A percentile compares a stretch with the other conserved stretches of the same genome.
phyloP scores from a whole-genome alignment of 805 yeast genomes.

The Brettanomyces anomalus region DNA sequence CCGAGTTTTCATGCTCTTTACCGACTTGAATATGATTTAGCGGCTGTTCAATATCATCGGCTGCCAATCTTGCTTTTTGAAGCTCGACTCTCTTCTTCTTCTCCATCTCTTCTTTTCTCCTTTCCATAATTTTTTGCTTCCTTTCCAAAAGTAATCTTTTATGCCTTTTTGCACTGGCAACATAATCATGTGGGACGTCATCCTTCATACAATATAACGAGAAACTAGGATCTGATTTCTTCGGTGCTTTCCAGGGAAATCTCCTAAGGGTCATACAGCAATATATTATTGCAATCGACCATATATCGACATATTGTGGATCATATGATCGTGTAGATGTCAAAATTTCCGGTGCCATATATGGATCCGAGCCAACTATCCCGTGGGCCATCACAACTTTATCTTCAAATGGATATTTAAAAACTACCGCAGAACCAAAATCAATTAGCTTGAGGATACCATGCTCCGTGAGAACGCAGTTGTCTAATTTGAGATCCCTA shows the following conservation, averaged over 20 bases:
- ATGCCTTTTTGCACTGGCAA: constrained; percentile 63
- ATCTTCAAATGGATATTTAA: constrained; percentile 65
- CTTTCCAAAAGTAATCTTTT: constrained; percentile 52
- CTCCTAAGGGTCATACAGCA: constrained; percentile 82
- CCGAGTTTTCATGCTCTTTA: constrained; percentile 11
- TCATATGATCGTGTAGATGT: constrained; percentile 47
- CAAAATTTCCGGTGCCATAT: constrained; percentile 76
- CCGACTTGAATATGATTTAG: constrained; percentile 1
- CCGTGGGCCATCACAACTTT: constrained; percentile 58
- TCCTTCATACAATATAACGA: constrained; percentile 56
- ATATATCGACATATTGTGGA: constrained; percentile 71
- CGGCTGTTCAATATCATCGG: constrained; percentile 1
- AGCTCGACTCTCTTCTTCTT: constrained; percentile 4
- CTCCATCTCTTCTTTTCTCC: constrained; percentile 17
- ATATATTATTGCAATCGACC: constrained; percentile 79
- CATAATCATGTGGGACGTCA: constrained; percentile 71
- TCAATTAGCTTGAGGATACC: constrained; percentile 76
- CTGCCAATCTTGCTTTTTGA: constrained; percentile 9
- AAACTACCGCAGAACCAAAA: constrained; percentile 79
- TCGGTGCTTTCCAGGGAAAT: constrained; percentile 85
- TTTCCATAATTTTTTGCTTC: constrained; percentile 35
- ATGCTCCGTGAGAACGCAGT: constrained; percentile 66
- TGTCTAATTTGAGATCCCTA: constrained; percentile 74
- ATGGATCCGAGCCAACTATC: constrained; percentile 80
- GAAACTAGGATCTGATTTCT: constrained; percentile 59